These are phyloP conservation scores for Camellia lanceoleosa DNA, from an alignment of 148 eudicot genomes.

Conservation along the genomic window DNA sequence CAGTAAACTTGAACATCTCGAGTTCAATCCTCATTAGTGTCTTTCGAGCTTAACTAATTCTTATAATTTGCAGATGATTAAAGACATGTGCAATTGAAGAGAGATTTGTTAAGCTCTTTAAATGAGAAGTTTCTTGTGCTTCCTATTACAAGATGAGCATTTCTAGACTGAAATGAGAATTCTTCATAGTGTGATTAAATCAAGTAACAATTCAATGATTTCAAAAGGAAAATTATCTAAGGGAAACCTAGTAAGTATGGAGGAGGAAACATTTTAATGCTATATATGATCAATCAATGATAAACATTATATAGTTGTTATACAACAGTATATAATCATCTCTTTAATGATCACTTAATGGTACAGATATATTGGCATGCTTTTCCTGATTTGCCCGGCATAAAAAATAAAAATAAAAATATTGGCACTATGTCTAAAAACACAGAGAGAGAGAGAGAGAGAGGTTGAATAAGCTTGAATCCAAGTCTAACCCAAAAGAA, in stretches of 20 bases:
- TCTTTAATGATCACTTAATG: conserved; percentile 4
- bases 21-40: too few species aligned
- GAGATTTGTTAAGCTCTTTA: too few species aligned
- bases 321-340: conserved; percentile 9
- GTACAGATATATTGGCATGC: neutral
- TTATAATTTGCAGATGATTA: too few species aligned
- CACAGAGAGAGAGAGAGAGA: neutral
- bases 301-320: conserved; percentile 8
- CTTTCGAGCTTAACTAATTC: too few species aligned
- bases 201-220: neutral
- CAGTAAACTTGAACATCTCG: too few species aligned
- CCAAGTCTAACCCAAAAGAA: conserved; percentile 11
- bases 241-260: neutral
- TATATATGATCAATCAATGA: conserved; percentile 15
- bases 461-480: neutral
- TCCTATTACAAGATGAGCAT: too few species aligned
- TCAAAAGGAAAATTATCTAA: neutral
- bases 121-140: too few species aligned
- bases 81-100: too few species aligned
- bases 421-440: neutral
- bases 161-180: too few species aligned
- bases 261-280: neutral
- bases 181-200: too few species aligned
- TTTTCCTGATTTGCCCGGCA: neutral
- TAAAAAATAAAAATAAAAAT: neutral